These are phyloP conservation scores for Elasticomyces elasticus DNA, from an alignment of 495 filamentous ascomycete species.

Conservation along the genomic window DNA sequence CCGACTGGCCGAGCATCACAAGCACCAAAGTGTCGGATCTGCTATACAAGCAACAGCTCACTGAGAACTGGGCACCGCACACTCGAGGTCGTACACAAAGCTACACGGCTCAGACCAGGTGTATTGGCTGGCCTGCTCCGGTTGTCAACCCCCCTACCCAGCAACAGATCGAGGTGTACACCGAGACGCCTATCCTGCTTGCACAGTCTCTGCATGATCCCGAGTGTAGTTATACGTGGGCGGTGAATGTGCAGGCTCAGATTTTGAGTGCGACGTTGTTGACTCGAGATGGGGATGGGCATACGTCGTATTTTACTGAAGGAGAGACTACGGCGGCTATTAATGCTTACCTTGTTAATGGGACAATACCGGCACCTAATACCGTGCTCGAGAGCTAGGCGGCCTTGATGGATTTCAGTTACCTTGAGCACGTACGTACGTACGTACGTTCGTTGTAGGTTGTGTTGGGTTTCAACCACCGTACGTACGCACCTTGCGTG, in stretches of 20 bases:
- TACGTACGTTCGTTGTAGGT: too few relatives aligned
- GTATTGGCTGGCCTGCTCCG: background rate
- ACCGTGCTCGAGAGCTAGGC: background rate
- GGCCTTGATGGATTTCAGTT: too few relatives aligned
- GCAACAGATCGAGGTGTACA: background rate
- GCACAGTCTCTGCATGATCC: background rate
- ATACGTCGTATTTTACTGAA: background rate
- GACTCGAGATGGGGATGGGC: background rate
- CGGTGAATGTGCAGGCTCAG: background rate
- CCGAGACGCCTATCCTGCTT: background rate
- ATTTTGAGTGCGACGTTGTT: background rate
- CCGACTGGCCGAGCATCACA: background rate
- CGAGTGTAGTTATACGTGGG: constrained; percentile 1
- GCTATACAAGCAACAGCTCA: background rate
- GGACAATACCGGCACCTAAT: background rate
- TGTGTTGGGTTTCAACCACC: too few relatives aligned
- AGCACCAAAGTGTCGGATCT: background rate
- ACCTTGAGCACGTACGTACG: too few relatives aligned
- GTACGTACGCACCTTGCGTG: too few relatives aligned
- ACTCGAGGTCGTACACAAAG: background rate
- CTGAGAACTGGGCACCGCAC: background rate
- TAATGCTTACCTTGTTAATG: background rate
- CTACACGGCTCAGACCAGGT: background rate
- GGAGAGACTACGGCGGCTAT: background rate
- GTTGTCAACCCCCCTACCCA: background rate